Conservation (phyloP, 352 stramenopile species). For the Phytophthora constricta region DNA sequence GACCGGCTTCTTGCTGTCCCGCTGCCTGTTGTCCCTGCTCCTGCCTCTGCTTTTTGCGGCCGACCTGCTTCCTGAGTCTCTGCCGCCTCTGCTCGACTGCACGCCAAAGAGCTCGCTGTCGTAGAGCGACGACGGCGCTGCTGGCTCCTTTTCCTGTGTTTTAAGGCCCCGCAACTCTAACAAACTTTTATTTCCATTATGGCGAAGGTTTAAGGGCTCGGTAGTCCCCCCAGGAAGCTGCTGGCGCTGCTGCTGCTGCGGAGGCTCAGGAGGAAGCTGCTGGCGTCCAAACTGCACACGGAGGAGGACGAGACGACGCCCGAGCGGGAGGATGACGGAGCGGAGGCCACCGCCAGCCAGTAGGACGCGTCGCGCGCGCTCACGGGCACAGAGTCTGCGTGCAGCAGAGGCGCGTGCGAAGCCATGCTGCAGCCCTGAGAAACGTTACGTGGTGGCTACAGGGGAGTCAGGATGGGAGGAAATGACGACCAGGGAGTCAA, state of each 20-base stretch:
- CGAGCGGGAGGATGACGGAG: constrained; percentile 42
- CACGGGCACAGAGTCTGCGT: constrained; percentile 45
- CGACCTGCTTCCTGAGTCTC: background rate
- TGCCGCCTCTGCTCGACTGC: constrained; percentile 6
- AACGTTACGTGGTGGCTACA: no score
- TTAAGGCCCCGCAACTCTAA: constrained; percentile 18
- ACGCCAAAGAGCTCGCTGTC: constrained; percentile 25
- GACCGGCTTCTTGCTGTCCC: constrained; percentile 18
- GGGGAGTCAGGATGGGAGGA: no score
- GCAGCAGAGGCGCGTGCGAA: constrained; percentile 22
- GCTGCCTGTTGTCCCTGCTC: background rate
- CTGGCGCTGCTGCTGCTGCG: constrained; percentile 24
- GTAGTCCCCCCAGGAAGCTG: background rate
- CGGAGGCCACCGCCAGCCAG: constrained; percentile 60
- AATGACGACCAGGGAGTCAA: no score
- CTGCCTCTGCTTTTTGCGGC: background rate
- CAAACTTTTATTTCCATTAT: constrained; percentile 11
- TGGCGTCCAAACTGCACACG: constrained; percentile 35
- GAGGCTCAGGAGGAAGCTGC: constrained; percentile 33
- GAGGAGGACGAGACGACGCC: constrained; percentile 19
- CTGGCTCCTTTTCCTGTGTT: constrained; percentile 1
- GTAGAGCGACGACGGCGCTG: constrained; percentile 31
- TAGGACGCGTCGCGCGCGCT: constrained; percentile 74
- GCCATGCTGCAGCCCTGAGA: no score
- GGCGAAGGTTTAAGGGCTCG: background rate